Base-by-base conservation (phyloP, 331 rosid species). In the Rosa hybrid region DNA sequence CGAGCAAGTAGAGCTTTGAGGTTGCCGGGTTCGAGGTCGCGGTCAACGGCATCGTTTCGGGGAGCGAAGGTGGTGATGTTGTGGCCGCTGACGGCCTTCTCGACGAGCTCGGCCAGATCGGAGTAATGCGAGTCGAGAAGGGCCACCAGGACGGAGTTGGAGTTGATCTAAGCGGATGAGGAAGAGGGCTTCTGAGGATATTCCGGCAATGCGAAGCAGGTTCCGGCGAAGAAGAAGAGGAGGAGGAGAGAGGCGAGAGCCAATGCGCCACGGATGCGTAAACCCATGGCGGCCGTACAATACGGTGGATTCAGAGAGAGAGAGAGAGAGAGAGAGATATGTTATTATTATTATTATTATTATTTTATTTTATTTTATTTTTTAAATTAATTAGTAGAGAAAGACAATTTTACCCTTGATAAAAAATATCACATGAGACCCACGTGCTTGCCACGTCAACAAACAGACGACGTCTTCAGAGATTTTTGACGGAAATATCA, bases 51-150 rank as follows among this genome's bases (percentile, higher is more conserved):
- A 60, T 93, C 93, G 39, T 95, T 95, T 16, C 87, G 71, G 0
- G 99, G 99, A 0, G 98, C 97, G 81, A 95, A 93, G 81, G 93
- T 90, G 48, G 99, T 95, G 76, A 95, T 80, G 70, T 93, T 95
- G 88, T 93, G 89, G 12, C 76, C 72, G 3, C 90, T 92, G 0
- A 95, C 92, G 0, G 98, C 92, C 44, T 95, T 95, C 65, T 95
- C 98, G 0, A 95, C 99, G 3, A 93, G 93, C 84, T 95, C 98
- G 0, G 98, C 84, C 8, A 93, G 93, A 81, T 92, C 98, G 0
- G 98, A 93, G 86, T 95, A 95, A 64, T 86, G 99, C 14, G 97
- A 95, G 74, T 95, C 99, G 1, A 95, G 94, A 5, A 95, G 98
- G 0, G 99, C 98, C 0, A 95, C 98, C 50, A 95, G 97, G 79